Percentiles rank a stretch among this genome's conserved stretches.
These are phyloP conservation scores for Emiliania huxleyi DNA, from an alignment of 78 protist genomes.

Conservation along the genomic window DNA sequence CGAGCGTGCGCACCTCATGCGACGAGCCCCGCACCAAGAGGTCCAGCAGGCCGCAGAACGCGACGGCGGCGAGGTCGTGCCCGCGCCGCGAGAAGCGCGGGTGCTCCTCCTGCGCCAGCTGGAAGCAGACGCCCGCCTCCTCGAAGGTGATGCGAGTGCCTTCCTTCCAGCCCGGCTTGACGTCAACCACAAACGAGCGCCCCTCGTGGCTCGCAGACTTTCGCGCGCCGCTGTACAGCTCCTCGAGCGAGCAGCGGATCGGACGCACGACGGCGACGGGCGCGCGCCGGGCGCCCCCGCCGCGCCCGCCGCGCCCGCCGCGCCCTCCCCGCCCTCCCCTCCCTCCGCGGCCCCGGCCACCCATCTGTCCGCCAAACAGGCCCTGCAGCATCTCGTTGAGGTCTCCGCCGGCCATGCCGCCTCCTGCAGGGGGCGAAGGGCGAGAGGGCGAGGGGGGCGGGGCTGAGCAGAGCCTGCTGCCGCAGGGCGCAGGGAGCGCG, in stretches of 20 bases:
- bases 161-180: neutral
- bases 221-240: neutral
- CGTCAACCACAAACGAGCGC: neutral
- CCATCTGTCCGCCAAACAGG: neutral
- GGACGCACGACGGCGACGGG: neutral
- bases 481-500: no score
- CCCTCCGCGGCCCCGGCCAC: neutral
- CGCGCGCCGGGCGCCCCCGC: neutral
- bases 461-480: no score
- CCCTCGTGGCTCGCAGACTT: neutral
- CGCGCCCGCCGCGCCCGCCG: neutral
- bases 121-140: neutral
- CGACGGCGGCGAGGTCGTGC: neutral
- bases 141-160: neutral
- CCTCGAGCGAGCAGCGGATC: neutral
- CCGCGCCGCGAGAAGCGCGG: neutral
- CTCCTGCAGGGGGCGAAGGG: no score
- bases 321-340: no score
- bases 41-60: neutral
- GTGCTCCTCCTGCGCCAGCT: neutral
- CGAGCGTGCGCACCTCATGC: neutral
- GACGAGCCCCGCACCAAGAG: neutral
- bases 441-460: no score
- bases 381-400: neutral
- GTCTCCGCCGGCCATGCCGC: neutral